phyloP scores from a whole-genome alignment of 2,329 filamentous ascomycete species.

The Hypomyces rosellus region DNA sequence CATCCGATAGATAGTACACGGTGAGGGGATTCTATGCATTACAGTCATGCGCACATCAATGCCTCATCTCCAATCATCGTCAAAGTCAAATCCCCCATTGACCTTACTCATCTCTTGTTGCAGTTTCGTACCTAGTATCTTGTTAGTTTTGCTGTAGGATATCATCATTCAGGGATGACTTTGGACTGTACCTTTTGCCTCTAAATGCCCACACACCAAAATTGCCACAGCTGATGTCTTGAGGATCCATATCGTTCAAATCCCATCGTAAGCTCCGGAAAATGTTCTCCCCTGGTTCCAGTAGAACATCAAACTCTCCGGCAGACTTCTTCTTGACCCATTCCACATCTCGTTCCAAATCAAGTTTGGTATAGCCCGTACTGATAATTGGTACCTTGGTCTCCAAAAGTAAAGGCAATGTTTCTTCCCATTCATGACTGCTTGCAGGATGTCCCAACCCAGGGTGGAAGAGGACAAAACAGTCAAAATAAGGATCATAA shows the following conservation, averaged over 20 bases:
- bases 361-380: constrained; percentile 92
- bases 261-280: constrained; percentile 97
- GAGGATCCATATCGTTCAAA: constrained; percentile 88
- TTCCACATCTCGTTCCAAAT: constrained; percentile 87
- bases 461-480: constrained; percentile 94
- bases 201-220: constrained; percentile 97
- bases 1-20: background rate
- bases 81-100: background rate
- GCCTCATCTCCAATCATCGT: background rate
- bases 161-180: constrained; percentile 1
- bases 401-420: constrained; percentile 80
- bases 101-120: constrained; percentile 40
- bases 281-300: constrained; percentile 87
- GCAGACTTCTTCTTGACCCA: constrained; percentile 81
- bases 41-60: background rate
- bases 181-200: constrained; percentile 72
- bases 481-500: constrained; percentile 97
- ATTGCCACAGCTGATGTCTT: constrained; percentile 91
- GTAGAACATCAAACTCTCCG: constrained; percentile 85
- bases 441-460: constrained; percentile 91
- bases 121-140: constrained; percentile 53
- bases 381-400: constrained; percentile 93
- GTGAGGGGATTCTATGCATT: background rate
- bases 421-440: constrained; percentile 90
- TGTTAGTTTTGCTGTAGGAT: constrained; percentile 26